These are phyloP conservation scores for Gaertneriomyces semiglobifer DNA, from an alignment of 192 early-diverging fungal genomes.

Conservation along the genomic window DNA sequence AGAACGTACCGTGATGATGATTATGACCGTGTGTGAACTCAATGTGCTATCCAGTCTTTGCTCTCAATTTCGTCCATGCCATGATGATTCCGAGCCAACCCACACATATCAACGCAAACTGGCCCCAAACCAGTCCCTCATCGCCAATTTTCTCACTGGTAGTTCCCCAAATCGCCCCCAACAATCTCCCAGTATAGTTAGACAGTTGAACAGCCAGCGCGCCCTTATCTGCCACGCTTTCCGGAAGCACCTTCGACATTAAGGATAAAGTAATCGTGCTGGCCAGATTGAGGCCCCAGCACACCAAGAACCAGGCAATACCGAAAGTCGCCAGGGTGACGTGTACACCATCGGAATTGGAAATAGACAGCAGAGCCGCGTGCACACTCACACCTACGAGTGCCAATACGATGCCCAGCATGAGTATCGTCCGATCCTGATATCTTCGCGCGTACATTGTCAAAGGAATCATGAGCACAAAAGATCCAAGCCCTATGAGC, in stretches of 20 bases:
- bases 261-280: background rate
- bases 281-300: background rate
- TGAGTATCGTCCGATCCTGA: background rate
- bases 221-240: background rate
- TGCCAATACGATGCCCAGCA: background rate
- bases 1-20: no score
- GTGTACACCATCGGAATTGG: background rate
- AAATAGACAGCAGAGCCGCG: background rate
- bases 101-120: background rate
- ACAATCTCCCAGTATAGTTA: background rate
- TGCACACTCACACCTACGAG: background rate
- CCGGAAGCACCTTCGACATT: background rate
- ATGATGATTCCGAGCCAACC: background rate
- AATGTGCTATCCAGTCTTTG: no score
- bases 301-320: background rate
- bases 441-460: background rate
- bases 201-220: constrained; percentile 1
- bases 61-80: no score
- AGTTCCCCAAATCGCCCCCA: background rate
- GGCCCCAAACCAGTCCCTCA: background rate
- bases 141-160: background rate
- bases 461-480: constrained; percentile 1
- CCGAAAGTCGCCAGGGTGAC: background rate
- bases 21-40: no score
- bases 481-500: background rate